phyloP scores from a whole-genome alignment of 2,329 filamentous ascomycete genomes.

The Zymoseptoria crescenta region DNA sequence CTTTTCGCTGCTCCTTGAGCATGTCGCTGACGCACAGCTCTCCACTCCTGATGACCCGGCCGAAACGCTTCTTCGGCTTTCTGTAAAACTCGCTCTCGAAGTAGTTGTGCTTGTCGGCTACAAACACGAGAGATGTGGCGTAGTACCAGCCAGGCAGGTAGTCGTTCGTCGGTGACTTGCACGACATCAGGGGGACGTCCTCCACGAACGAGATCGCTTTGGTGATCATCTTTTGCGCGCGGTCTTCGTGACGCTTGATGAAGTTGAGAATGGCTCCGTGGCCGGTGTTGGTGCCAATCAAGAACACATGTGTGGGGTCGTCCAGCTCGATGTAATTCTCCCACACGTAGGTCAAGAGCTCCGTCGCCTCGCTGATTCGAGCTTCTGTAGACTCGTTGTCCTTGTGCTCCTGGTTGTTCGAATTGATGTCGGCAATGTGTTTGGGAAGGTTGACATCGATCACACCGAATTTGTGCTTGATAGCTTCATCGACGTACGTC shows the following conservation, averaged over 20 bases:
- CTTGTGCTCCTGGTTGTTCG: conserved; percentile 31
- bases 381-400: conserved; percentile 41
- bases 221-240: conserved; percentile 58
- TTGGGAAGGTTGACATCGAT: conserved; percentile 89
- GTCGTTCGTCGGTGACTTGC: conserved; percentile 58
- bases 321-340: conserved; percentile 87
- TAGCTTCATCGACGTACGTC: conserved; percentile 77
- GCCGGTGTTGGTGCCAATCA: conserved; percentile 84
- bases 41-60: conserved; percentile 42
- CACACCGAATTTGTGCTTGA: conserved; percentile 67
- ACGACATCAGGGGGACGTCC: conserved; percentile 63
- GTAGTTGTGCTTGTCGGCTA: conserved; percentile 65
- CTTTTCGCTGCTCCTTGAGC: conserved; percentile 45
- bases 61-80: conserved; percentile 52
- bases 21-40: conserved; percentile 47
- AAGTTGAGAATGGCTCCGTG: conserved; percentile 77
- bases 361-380: conserved; percentile 46
- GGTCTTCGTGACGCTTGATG: conserved; percentile 58
- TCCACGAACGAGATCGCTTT: conserved; percentile 76
- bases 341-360: conserved; percentile 83
- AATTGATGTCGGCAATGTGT: conserved; percentile 54
- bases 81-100: conserved; percentile 57
- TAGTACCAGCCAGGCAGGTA: conserved; percentile 80
- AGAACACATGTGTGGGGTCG: conserved; percentile 64
- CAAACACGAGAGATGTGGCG: conserved; percentile 69